Evolutionary conservation across 306 rosid genomes (phyloP), one percentile per base, ranked within the genome.

Genomic region (Trifolium dubium): DNA sequence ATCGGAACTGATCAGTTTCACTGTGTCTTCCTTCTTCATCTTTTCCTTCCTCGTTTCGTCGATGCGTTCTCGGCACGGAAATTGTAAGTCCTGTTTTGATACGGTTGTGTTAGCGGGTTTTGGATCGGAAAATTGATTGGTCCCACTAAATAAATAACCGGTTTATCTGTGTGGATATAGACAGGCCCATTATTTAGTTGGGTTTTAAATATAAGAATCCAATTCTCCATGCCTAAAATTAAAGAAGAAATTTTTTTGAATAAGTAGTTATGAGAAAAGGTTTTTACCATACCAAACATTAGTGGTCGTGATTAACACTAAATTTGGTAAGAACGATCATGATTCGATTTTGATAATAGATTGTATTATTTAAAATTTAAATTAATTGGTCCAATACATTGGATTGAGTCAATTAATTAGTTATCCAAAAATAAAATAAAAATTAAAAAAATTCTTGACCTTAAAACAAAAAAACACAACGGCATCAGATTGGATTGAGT

Each of bases 11-110:
- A 93, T 88, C 40, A 87, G 87, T 81, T 92, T 90, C 79, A 90
- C 91, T 1, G 92, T 87, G 32, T 89, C 92, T 84, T 86, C 98
- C 82, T 90, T 92, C 93, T 69, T 90, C 98, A 89, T 92, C 77
- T 78, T 75, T 18, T 75, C 5, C 62, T 59, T 44, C 8, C 4
- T 13, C 10, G 61, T 29, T 10, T 51, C 51, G 64, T 61, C 12
- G 8, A 41, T 41, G 19, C 8, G 14, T 8, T 13, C 15, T 58
- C 18, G 17, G 30, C 2, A 39, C 5, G 13, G 12, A 31, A 41
- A 67, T 40, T 23, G 40, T 9, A 51, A 23, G 51, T 61, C 47
- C 53, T 13, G 75, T 34, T 68, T 11, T 6, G 8, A 5, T 8
- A 51, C 39, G 46, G 46, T n/a, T 29, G 17, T 34, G 37, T 18